Base-by-base conservation (phyloP, 2,329 filamentous ascomycete genomes). In the Cordyceps fumosorosea region DNA sequence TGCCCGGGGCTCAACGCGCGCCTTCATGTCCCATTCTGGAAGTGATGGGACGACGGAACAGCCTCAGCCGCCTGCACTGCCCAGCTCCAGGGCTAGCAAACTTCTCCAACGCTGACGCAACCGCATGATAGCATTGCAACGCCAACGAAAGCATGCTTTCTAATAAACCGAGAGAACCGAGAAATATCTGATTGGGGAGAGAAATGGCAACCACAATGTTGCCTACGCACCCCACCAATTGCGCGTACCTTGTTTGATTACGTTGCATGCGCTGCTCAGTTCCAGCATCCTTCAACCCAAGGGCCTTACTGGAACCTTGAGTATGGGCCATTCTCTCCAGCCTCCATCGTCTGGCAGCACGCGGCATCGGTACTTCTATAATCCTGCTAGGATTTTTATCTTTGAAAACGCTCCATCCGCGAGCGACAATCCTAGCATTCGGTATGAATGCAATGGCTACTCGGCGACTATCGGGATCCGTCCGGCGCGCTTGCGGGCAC, bases 91-190 rank as follows among this genome's bases (percentile, higher is more conserved):
- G 24, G 48, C 37, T 26, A 34, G 24, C 26, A 22, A 32, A 4
- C 29, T 16, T 12, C n/a, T 18, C 48, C 18, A 18, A 14, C 29
- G 57, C 42, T 60, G 57, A 52, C 57, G 57, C 57, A 60, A 34
- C 56, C 37, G 26, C 57, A 45, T 20, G 12, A 40, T 48, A 45
- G 24, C 47, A 40, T 52, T 3, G 47, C n/a, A 42, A 7, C 50
- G 22, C 32, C 8, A 1, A 16, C 11, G 16, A 34, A 45, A 29
- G 29, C 29, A 6, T 29, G 29, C n/a, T 14, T 42, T 12, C 37
- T 5, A 45, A 47, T 24, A 47, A 53, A 60, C 57, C 57, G 57
- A 60, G 37, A 24, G 24, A 60, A 24, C 57, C 57, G 57, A 29
- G 29, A 5, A 29, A 29, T 3, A 29, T 5, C 29, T 29, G 29